Evolutionary conservation across 202 grass and related monocot genomes (phyloP), one percentile per base, ranked within the genome.

Genomic region (Sporobolus alterniflorus): DNA sequence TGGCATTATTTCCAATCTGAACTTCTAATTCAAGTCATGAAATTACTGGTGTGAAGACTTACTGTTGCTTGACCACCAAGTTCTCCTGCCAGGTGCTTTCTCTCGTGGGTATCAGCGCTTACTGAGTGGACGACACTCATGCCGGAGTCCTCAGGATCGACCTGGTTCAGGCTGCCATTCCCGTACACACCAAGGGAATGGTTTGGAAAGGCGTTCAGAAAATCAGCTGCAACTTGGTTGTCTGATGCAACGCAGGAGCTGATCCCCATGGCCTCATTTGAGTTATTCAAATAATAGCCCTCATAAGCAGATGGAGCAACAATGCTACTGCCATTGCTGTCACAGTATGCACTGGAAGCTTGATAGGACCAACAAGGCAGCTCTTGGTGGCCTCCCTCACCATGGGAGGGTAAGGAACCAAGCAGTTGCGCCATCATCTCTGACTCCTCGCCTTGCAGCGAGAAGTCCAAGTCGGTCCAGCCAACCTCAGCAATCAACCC

Each of bases 391-490:
- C 85, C 74, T 72, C 78, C 85, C 33, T 91, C 85, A 3, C 40
- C 74, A 60, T 85, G 57, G 67, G 80, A 81, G 5, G 73, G 66
- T 64, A 89, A 89, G 60, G 83, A 17, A 49, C 73, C 84, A 11
- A 91, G 29, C 64, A 91, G 72, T 31, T 93, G 84, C 1, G 84
- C 69, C 90, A 98, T 93, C 29, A 91, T 78, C 52, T 95, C 92
- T 0, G 83, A 79, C 34, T 89, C 88, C 69, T 90, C 86, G 0
- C 56, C 24, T 14, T 82, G 86, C 10, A 73, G 83, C 10, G 51
- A 43, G 9, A 82, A 39, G 84, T 88, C 81, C 43, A 83, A 93
- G 52, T 84, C 55, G 48, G 65, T 77, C 88, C 92, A 98, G 78
- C 79, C 71, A 28, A 63, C 75, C 83, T 87, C 81, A 54, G 86